phyloP scores from a whole-genome alignment of 768 basidiomycete genomes.

The Myochromella boudieri region DNA sequence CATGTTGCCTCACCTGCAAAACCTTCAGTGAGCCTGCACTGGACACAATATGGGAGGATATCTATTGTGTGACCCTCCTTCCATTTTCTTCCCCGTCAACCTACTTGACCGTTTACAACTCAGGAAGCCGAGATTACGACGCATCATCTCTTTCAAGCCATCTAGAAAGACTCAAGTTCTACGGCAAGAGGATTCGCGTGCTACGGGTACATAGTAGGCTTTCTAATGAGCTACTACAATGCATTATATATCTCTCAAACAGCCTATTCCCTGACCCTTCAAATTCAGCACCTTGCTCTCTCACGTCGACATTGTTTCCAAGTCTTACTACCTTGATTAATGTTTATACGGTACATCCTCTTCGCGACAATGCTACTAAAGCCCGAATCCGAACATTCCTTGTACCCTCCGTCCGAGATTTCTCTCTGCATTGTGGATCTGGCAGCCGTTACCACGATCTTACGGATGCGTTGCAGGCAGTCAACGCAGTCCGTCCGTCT shows the following conservation, averaged over 20 bases:
- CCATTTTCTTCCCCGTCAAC: slow-evolving; percentile 2
- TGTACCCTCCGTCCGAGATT: neutral
- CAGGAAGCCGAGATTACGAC: neutral
- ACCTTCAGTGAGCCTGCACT: slow-evolving; percentile 9
- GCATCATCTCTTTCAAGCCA: neutral
- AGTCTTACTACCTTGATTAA: neutral
- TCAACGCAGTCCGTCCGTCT: neutral
- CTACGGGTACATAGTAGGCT: slow-evolving; percentile 9
- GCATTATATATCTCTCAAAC: neutral
- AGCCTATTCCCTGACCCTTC: neutral
- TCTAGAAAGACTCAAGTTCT: slow-evolving; percentile 10
- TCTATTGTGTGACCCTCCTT: neutral
- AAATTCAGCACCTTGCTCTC: neutral
- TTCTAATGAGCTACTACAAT: slow-evolving; percentile 1
- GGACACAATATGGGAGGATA: slow-evolving; percentile 7
- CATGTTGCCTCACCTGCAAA: slow-evolving; percentile 10
- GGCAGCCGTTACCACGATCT: neutral
- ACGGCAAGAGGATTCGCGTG: slow-evolving; percentile 5
- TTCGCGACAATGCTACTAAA: neutral
- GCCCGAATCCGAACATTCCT: slow-evolving; percentile 3
- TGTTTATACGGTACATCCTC: neutral
- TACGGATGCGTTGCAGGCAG: neutral
- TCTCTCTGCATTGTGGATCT: neutral
- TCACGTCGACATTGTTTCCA: slow-evolving; percentile 5
- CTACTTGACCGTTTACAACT: neutral